phyloP scores from a whole-genome alignment of 225 moss, liverwort and hornwort genomes.

The Marchantia polymorpha region DNA sequence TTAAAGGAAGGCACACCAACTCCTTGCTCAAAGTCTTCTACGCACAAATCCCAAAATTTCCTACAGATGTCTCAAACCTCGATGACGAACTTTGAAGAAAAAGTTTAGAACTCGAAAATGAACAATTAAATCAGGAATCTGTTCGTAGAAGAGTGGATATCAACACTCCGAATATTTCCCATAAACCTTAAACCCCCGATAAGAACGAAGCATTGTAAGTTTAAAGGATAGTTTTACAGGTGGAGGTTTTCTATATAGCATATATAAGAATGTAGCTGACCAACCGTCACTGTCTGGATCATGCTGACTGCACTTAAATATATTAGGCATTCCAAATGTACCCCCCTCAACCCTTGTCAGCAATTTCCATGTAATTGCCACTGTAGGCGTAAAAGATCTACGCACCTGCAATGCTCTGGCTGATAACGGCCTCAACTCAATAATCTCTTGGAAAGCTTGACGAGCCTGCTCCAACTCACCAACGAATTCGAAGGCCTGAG shows the following conservation, averaged over 20 bases:
- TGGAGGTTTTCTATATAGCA: background rate
- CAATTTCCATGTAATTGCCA: background rate
- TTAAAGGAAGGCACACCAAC: too few species aligned
- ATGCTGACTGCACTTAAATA: background rate
- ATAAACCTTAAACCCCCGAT: too few species aligned
- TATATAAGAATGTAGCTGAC: background rate
- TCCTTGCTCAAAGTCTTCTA: too few species aligned
- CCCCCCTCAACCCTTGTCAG: background rate
- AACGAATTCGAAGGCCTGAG: conserved; percentile 72
- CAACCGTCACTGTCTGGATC: background rate
- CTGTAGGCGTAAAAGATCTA: background rate
- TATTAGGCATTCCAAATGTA: background rate
- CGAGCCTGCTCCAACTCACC: conserved; percentile 68
- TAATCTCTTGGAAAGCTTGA: conserved; percentile 64
- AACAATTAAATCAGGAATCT: too few species aligned
- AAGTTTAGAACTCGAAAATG: background rate
- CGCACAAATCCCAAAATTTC: too few species aligned
- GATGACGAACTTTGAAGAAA: background rate
- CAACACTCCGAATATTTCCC: too few species aligned
- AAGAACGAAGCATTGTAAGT: too few species aligned
- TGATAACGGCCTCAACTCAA: conserved; percentile 72
- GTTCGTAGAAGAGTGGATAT: too few species aligned
- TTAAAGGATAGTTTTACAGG: background rate
- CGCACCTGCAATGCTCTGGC: conserved; percentile 85
- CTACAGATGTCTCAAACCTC: too few species aligned